Evolutionary conservation across 2,329 filamentous ascomycete genomes (phyloP).

Genomic region (Alternaria arborescens): DNA sequence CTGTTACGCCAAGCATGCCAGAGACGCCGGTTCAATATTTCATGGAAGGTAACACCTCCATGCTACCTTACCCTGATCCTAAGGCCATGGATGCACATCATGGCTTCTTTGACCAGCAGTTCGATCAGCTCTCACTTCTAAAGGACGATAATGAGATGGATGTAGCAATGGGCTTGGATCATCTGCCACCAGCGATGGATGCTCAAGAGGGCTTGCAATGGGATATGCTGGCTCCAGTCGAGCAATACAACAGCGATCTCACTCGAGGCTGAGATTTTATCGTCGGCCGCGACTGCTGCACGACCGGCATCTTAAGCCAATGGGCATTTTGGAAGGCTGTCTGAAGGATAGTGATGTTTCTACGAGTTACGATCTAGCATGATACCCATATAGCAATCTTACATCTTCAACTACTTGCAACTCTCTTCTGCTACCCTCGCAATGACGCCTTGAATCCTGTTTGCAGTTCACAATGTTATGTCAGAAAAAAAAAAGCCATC

Average conservation of each 20-base stretch:
- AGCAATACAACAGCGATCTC: conserved; percentile 33
- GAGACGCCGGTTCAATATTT: conserved; percentile 43
- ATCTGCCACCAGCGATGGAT: conserved; percentile 31
- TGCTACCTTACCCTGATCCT: conserved; percentile 4
- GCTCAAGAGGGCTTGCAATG: conserved; percentile 29
- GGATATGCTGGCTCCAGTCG: conserved; percentile 39
- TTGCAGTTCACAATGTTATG: background rate
- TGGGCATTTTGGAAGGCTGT: background rate
- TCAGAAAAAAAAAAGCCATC: background rate
- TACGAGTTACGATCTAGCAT: background rate
- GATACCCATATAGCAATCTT: conserved; percentile 2
- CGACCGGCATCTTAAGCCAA: background rate
- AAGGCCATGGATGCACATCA: conserved; percentile 9
- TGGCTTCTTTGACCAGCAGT: conserved; percentile 19
- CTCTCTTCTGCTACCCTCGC: background rate
- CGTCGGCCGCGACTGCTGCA: background rate
- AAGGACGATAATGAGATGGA: conserved; percentile 38
- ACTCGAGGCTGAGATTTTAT: background rate
- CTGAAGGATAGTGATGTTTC: background rate
- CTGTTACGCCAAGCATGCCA: conserved; percentile 42
- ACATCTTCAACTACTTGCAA: background rate
- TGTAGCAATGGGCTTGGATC: conserved; percentile 30
- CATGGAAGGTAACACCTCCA: conserved; percentile 15
- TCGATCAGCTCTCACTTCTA: conserved; percentile 27
- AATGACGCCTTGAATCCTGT: background rate